A percentile compares a stretch with the other conserved stretches of the same genome.
Evolutionary conservation across 345 rosid species (phyloP).

Genomic region (Salix exigua): DNA sequence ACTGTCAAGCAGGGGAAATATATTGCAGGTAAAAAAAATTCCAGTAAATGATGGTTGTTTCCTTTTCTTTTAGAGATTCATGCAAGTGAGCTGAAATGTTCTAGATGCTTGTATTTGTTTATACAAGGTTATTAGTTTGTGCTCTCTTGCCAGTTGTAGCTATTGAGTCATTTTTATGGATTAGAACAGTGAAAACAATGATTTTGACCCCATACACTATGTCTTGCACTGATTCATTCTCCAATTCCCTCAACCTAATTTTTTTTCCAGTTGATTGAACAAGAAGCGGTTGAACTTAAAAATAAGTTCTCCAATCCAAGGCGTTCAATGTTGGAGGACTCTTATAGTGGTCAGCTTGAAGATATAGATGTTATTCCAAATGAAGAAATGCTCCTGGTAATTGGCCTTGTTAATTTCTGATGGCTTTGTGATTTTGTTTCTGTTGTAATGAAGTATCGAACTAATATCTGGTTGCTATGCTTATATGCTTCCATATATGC

Average conservation of each 20-base stretch:
- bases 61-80: background rate
- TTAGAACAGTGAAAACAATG: too few relatives aligned
- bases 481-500: background rate
- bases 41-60: background rate
- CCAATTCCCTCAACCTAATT: background rate
- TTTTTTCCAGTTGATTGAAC: conserved; percentile 57
- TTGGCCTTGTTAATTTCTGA: conserved; percentile 3
- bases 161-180: too few relatives aligned
- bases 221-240: background rate
- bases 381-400: conserved; percentile 88
- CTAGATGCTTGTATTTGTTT: background rate
- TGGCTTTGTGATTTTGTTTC: background rate
- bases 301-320: conserved; percentile 68
- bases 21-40: conserved; percentile 57
- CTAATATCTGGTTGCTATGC: background rate
- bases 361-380: conserved; percentile 92
- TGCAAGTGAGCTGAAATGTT: too few relatives aligned
- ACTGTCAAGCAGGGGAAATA: conserved; percentile 62
- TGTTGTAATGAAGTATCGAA: background rate
- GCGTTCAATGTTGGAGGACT: conserved; percentile 73
- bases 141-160: too few relatives aligned
- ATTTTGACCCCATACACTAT: too few relatives aligned
- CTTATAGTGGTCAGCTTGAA: conserved; percentile 78
- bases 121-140: background rate
- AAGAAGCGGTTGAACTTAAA: conserved; percentile 83